These are phyloP conservation scores for Peniophora sp. DNA, from an alignment of 1,284 basidiomycete genomes.

Conservation along the genomic window DNA sequence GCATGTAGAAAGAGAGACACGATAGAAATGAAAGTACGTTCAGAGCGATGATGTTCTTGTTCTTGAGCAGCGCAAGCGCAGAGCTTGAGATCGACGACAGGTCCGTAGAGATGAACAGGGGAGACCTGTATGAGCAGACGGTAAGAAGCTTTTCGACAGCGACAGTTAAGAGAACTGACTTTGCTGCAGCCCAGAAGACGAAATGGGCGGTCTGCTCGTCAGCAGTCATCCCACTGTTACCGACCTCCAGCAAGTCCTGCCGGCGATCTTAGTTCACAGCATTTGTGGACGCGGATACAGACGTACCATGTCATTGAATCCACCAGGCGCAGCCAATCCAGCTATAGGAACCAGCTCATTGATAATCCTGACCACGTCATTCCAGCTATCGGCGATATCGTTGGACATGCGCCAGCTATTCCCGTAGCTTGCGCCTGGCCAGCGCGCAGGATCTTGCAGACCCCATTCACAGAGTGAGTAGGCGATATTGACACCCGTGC, in stretches of 20 bases:
- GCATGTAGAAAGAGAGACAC: neutral
- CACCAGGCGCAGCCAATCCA: conserved; percentile 34
- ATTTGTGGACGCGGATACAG: neutral
- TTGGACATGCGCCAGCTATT: conserved; percentile 46
- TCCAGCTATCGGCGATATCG: conserved; percentile 40
- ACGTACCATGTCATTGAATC: conserved; percentile 33
- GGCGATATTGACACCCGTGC: conserved; percentile 37
- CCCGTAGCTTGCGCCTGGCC: conserved; percentile 32
- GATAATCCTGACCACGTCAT: conserved; percentile 38
- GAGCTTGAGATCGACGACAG: conserved; percentile 24
- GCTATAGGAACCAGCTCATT: conserved; percentile 42
- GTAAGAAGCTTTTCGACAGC: neutral
- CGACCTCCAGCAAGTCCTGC: conserved; percentile 37
- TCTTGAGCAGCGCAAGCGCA: conserved; percentile 31
- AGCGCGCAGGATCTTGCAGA: conserved; percentile 36
- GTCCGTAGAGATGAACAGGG: conserved; percentile 38
- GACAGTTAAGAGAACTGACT: conserved; percentile 16
- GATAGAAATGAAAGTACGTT: conserved; percentile 24
- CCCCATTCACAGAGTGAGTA: conserved; percentile 54
- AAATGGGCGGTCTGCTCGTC: conserved; percentile 41
- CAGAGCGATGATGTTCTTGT: conserved; percentile 14
- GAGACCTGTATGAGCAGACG: conserved; percentile 24
- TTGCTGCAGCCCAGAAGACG: conserved; percentile 37
- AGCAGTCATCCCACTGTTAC: conserved; percentile 32
- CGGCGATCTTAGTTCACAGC: neutral